A percentile compares a stretch with the other conserved stretches of the same genome.
Conservation (phyloP, 176 grass and related monocot species). For the Musa schizocarpa region DNA sequence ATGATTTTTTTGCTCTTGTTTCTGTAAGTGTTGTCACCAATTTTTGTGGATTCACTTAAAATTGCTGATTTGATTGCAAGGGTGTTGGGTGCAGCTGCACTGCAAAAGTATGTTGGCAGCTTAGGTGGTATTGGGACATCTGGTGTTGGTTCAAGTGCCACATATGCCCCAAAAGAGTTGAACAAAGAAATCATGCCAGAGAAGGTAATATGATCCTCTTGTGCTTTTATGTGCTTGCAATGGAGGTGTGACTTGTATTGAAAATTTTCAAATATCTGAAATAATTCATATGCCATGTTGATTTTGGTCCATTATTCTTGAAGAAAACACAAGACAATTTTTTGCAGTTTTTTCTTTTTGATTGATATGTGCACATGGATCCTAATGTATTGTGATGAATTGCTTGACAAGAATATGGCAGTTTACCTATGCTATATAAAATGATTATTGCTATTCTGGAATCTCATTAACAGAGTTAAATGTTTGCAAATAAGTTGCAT, state of each 20-base stretch:
- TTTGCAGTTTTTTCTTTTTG: neutral
- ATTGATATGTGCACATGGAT: neutral
- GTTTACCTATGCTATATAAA: neutral
- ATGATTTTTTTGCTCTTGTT: too few species aligned
- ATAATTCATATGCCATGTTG: neutral
- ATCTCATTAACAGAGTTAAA: too few species aligned
- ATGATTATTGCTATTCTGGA: neutral
- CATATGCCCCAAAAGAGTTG: constrained; percentile 85
- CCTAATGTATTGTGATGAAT: neutral
- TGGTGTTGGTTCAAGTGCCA: constrained; percentile 76
- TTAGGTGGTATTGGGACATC: constrained; percentile 78
- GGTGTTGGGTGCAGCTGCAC: constrained; percentile 57
- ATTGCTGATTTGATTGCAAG: constrained; percentile 40
- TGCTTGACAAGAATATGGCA: neutral
- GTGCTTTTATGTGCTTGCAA: neutral
- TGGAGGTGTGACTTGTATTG: neutral
- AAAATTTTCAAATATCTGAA: neutral
- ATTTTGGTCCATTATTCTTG: constrained; percentile 1
- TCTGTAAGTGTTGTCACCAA: neutral
- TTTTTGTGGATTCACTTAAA: neutral
- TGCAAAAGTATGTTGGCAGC: constrained; percentile 93
- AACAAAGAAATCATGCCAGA: constrained; percentile 95
- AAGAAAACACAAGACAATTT: neutral
- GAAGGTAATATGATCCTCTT: constrained; percentile 41
- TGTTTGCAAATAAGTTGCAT: too few species aligned